Evolutionary conservation across 225 moss, liverwort and hornwort species (phyloP).

Genomic region (Sphagnum tenellum): DNA sequence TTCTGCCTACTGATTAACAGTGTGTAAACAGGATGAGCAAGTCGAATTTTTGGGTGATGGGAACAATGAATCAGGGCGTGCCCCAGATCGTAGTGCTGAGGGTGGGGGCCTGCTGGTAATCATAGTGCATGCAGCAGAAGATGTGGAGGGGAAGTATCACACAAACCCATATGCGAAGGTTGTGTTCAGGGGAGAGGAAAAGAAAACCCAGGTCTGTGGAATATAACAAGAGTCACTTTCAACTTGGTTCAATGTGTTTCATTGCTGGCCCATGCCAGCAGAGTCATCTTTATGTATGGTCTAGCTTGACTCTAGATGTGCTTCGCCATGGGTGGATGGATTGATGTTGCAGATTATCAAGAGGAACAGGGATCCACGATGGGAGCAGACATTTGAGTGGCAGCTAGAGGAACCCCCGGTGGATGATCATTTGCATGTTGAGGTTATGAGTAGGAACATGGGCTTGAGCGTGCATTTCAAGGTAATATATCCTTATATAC

Average conservation of each 20-base stretch:
- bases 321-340: not conserved
- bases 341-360: slow-evolving; percentile 49
- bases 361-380: slow-evolving; percentile 84
- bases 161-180: slow-evolving; percentile 79
- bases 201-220: slow-evolving; percentile 36
- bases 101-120: slow-evolving; percentile 67
- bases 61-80: slow-evolving; percentile 15
- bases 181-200: slow-evolving; percentile 81
- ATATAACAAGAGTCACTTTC: not conserved
- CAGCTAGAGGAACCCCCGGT: slow-evolving; percentile 58
- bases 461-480: slow-evolving; percentile 62
- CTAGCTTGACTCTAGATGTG: too few species aligned
- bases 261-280: not conserved
- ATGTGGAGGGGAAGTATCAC: slow-evolving; percentile 85
- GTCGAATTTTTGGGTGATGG: not conserved
- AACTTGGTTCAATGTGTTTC: not conserved
- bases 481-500: slow-evolving; percentile 14
- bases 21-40: slow-evolving; percentile 32
- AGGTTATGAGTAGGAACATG: slow-evolving; percentile 68
- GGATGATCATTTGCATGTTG: slow-evolving; percentile 63
- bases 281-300: too few species aligned
- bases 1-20: too few species aligned
- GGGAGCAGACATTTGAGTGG: slow-evolving; percentile 60
- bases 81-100: slow-evolving; percentile 31
- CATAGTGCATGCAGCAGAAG: slow-evolving; percentile 65